A percentile compares a stretch with the other conserved stretches of the same genome.
phyloP scores from a whole-genome alignment of 139 green algal species.

The Chlamydomonas sp. region DNA sequence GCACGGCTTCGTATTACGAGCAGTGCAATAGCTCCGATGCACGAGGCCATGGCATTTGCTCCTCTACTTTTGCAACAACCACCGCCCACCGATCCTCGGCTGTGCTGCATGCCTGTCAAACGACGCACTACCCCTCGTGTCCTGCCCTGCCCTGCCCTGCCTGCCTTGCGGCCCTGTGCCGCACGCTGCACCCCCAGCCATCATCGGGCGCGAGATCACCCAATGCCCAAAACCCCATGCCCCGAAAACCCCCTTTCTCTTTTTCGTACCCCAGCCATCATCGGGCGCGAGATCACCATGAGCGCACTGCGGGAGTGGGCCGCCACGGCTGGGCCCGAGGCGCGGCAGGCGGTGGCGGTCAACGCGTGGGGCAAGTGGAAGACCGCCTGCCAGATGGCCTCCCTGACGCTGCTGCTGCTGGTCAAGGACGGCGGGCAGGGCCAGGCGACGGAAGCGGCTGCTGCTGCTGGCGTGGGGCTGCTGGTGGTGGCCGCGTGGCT shows the following conservation, averaged over 20 bases:
- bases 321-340: slow-evolving; percentile 75
- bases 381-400: slow-evolving; percentile 84
- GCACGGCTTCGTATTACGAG: too few species aligned
- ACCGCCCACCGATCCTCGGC: too few species aligned
- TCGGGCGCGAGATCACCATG: slow-evolving; percentile 94
- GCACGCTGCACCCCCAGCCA: slow-evolving; percentile 53
- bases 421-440: slow-evolving; percentile 52
- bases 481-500: slow-evolving; percentile 77
- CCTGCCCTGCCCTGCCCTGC: not conserved
- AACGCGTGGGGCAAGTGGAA: slow-evolving; percentile 91
- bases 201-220: slow-evolving; percentile 93
- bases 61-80: too few species aligned
- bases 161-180: too few species aligned
- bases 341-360: slow-evolving; percentile 83
- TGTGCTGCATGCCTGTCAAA: too few species aligned
- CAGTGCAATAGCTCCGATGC: too few species aligned
- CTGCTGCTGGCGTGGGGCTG: slow-evolving; percentile 60
- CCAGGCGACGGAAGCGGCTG: slow-evolving; percentile 26
- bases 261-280: slow-evolving; percentile 71
- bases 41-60: too few species aligned
- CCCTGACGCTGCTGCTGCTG: slow-evolving; percentile 67
- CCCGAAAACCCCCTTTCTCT: not conserved
- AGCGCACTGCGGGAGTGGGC: slow-evolving; percentile 94
- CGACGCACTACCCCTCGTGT: not conserved
- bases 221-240: too few species aligned